These are phyloP conservation scores for Candida sp. DNA, from an alignment of 1,139 yeast genomes.

Conservation along the genomic window DNA sequence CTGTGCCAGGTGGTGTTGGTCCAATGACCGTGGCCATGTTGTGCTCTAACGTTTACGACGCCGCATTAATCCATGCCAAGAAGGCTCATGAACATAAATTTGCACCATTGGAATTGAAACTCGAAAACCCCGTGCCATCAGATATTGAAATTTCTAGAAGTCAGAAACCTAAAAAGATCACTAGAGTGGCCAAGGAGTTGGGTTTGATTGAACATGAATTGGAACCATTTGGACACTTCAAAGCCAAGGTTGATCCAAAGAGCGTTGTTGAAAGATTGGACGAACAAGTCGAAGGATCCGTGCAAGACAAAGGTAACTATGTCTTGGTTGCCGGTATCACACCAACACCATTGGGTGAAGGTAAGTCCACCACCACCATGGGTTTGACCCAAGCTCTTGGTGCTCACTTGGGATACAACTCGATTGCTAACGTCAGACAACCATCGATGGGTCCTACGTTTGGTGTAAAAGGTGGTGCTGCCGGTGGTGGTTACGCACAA, in stretches of 20 bases:
- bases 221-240: conserved; percentile 75
- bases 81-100: conserved; percentile 49
- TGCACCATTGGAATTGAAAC: conserved; percentile 53
- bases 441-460: conserved; percentile 99
- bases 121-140: conserved; percentile 68
- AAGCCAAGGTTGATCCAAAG: conserved; percentile 73
- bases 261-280: conserved; percentile 59
- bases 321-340: conserved; percentile 97
- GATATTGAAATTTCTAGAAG: conserved; percentile 78
- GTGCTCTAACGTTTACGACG: conserved; percentile 66
- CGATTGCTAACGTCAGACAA: conserved; percentile 96
- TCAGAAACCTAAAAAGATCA: conserved; percentile 71
- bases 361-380: conserved; percentile 96
- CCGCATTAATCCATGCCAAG: conserved; percentile 61
- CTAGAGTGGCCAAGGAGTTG: conserved; percentile 64
- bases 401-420: conserved; percentile 85
- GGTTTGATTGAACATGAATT: conserved; percentile 66
- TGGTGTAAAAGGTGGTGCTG: conserved; percentile 99
- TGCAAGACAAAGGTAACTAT: conserved; percentile 75
- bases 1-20: conserved; percentile 91
- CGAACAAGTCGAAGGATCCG: conserved; percentile 53
- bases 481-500: conserved; percentile 99
- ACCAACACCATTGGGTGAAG: conserved; percentile 99
- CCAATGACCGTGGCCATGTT: conserved; percentile 92
- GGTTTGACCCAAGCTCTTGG: conserved; percentile 97